Conservation (phyloP, 257 asterid species). For the Capsicum chinense region DNA sequence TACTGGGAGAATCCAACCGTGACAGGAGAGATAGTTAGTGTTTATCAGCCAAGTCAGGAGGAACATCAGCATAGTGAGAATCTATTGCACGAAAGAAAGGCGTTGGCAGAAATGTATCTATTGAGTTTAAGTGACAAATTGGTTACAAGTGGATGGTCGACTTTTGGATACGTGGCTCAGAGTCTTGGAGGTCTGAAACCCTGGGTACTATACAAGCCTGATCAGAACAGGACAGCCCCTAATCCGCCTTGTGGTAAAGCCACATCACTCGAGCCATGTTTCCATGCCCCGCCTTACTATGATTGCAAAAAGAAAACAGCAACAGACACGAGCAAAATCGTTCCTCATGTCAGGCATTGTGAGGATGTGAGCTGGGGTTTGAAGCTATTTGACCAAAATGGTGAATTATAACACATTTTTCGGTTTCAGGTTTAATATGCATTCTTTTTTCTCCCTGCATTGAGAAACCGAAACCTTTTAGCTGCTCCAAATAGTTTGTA, state of each 20-base stretch:
- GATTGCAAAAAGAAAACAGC: constrained; percentile 52
- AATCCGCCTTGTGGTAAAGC: constrained; percentile 59
- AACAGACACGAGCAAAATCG: constrained; percentile 48
- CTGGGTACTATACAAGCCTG: constrained; percentile 67
- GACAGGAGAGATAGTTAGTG: constrained; percentile 53
- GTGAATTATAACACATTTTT: constrained; percentile 17
- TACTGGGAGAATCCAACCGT: constrained; percentile 64
- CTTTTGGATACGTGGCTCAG: constrained; percentile 85
- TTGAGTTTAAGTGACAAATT: constrained; percentile 69
- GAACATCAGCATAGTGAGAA: constrained; percentile 59
- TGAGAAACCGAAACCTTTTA: too few relatives aligned
- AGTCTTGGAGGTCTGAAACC: constrained; percentile 78
- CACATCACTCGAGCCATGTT: constrained; percentile 70
- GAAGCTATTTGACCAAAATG: constrained; percentile 47
- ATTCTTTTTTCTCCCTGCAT: too few relatives aligned
- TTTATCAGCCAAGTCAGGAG: constrained; percentile 70
- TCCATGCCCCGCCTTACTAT: constrained; percentile 59
- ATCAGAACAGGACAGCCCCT: constrained; percentile 43
- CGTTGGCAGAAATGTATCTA: constrained; percentile 72
- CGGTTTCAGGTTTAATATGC: too few relatives aligned
- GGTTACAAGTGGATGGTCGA: constrained; percentile 75
- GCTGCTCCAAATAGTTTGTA: too few relatives aligned
- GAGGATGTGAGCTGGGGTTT: constrained; percentile 76
- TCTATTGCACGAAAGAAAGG: constrained; percentile 52
- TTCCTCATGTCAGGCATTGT: constrained; percentile 67